Evolutionary conservation across 805 yeast species (phyloP), one percentile per base, ranked within the genome.

Genomic region (Barnettozyma botsteinii): DNA sequence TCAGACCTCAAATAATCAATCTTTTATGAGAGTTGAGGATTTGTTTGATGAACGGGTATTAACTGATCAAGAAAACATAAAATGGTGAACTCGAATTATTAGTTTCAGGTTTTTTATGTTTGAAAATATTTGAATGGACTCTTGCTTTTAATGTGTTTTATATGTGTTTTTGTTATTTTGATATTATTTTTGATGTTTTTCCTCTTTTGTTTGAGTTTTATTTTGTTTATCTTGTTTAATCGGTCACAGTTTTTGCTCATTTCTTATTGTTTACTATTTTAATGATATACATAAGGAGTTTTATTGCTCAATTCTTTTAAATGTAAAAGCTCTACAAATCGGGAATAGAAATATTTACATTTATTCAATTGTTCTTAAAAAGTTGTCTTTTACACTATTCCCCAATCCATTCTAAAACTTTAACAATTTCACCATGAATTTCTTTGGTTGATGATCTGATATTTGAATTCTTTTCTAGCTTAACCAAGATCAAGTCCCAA

Each of bases 371-470:
- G 15, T 20, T 30, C n/a, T 30, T 13, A 20, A 19, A 5, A 18
- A 29, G 14, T 15, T 34, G 4, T 20, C 5, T 17, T 6, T 15
- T 2, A 26, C 5, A 21, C 29, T 30, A 47, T 26, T 52, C 57
- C 2, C 79, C 77, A 27, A 79, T 70, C 96, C 96, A 88, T 55
- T 86, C 87, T 86, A 95, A 85, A 26, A 85, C 85, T 55, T 79
- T 78, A 72, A 84, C 77, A 45, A 88, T 84, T 49, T 88, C 96
- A 14, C 97, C 96, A 53, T 82, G 84, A 22, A 80, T 70, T 56
- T 88, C 97, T 41, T 76, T 62, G 40, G 81, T 70, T 28, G 75
- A 69, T 14, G 72, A 66, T 42, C 79, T 72, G 11, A 88, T 75
- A 52, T 81, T 81, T 18, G 83, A 65, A 56, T 85, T 82, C 33